A percentile compares a stretch with the other conserved stretches of the same genome.
phyloP scores from a whole-genome alignment of 108 stramenopile species.

The Cyclotella baltica region DNA sequence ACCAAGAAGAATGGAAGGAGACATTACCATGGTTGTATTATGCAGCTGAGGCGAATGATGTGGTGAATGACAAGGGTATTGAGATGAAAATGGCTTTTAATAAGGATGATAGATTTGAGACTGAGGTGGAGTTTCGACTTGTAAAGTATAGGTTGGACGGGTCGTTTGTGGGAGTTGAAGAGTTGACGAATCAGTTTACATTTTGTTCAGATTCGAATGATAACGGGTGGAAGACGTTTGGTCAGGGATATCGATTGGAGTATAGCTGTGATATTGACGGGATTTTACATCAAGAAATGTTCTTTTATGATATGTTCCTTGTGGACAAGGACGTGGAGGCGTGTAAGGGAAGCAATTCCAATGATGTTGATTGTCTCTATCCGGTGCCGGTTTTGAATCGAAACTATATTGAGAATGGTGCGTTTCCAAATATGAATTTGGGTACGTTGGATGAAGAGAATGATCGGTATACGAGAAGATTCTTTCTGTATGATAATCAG shows the following conservation, averaged over 20 bases:
- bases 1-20: slow-evolving; percentile 57
- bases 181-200: slow-evolving; percentile 65
- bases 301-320: slow-evolving; percentile 78
- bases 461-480: slow-evolving; percentile 72
- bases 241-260: slow-evolving; percentile 36
- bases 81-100: slow-evolving; percentile 56
- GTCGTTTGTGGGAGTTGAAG: slow-evolving; percentile 66
- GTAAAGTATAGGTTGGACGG: slow-evolving; percentile 73
- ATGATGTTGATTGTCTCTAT: slow-evolving; percentile 51
- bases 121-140: slow-evolving; percentile 54
- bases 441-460: slow-evolving; percentile 51
- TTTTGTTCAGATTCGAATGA: slow-evolving; percentile 58
- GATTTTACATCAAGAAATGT: slow-evolving; percentile 57
- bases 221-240: slow-evolving; percentile 54
- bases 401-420: slow-evolving; percentile 37
- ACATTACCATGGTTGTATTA: slow-evolving; percentile 75
- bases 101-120: slow-evolving; percentile 20
- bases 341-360: slow-evolving; percentile 20
- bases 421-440: slow-evolving; percentile 61
- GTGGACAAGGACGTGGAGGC: slow-evolving; percentile 60
- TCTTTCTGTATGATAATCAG: slow-evolving; percentile 76
- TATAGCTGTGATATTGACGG: slow-evolving; percentile 60
- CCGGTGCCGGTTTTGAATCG: slow-evolving; percentile 67
- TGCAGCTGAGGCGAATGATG: slow-evolving; percentile 38
- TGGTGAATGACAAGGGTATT: slow-evolving; percentile 58